Conservation (phyloP, 768 basidiomycete species). For the Dioszegia aurantiaca region DNA sequence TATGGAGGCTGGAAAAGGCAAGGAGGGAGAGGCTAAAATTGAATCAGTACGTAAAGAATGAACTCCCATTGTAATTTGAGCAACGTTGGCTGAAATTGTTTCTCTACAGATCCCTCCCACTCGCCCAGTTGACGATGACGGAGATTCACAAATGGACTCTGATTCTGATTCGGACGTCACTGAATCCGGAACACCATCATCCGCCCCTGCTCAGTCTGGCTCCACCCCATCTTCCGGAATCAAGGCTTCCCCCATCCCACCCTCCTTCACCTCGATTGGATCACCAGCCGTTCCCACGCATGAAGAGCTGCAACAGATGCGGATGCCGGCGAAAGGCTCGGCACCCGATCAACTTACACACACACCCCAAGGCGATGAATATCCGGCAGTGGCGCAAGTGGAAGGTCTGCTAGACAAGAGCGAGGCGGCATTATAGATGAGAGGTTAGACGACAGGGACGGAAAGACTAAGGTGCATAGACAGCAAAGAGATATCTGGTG, state of each 20-base stretch:
- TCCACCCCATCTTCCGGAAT: not conserved
- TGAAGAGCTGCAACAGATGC: slow-evolving; percentile 24
- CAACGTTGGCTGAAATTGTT: not conserved
- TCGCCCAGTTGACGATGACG: slow-evolving; percentile 38
- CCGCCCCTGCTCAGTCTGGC: slow-evolving; percentile 1
- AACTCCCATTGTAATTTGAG: not conserved
- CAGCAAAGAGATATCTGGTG: too few species aligned
- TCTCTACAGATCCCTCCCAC: not conserved
- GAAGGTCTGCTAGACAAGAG: slow-evolving; percentile 50
- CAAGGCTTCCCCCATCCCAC: slow-evolving; percentile 22
- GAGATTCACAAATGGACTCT: slow-evolving; percentile 46
- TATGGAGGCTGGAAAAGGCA: not conserved
- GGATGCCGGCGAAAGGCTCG: slow-evolving; percentile 1
- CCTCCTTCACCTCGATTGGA: slow-evolving; percentile 43
- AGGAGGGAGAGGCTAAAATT: not conserved
- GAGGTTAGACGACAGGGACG: not conserved
- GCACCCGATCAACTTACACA: slow-evolving; percentile 32
- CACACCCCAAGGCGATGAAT: slow-evolving; percentile 40
- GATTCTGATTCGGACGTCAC: slow-evolving; percentile 41
- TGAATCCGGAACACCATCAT: slow-evolving; percentile 15
- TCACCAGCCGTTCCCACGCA: slow-evolving; percentile 41
- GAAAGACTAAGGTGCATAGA: not conserved
- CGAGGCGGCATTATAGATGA: slow-evolving; percentile 38
- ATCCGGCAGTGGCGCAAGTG: slow-evolving; percentile 37
- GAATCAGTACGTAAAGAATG: slow-evolving; percentile 1